phyloP scores from a whole-genome alignment of 441 rosid genomes.

The Pelargonium citronellum region DNA sequence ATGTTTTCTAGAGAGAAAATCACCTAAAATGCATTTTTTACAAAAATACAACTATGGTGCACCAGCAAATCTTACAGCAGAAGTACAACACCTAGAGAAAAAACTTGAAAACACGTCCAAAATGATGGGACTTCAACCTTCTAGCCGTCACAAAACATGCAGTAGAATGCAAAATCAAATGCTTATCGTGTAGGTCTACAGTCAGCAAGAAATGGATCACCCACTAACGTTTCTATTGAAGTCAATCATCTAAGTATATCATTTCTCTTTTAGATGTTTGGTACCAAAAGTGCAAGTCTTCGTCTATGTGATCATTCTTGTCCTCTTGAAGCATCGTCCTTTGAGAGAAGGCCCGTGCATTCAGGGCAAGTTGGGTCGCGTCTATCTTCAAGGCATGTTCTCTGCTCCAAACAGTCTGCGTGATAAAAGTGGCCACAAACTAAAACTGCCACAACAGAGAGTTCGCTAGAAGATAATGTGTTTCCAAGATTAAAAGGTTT shows the following conservation, averaged over 20 bases:
- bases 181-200: neutral
- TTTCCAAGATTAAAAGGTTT: conserved; percentile 37
- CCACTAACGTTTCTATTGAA: conserved; percentile 21
- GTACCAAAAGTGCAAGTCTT: conserved; percentile 10
- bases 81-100: too few species aligned
- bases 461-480: conserved; percentile 31
- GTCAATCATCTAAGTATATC: conserved; percentile 9
- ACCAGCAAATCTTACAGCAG: too few species aligned
- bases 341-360: conserved; percentile 30
- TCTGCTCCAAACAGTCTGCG: conserved; percentile 55
- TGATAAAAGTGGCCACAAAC: conserved; percentile 63
- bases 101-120: too few species aligned
- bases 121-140: too few species aligned
- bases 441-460: conserved; percentile 48
- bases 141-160: too few species aligned
- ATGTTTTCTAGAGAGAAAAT: too few species aligned
- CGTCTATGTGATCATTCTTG: conserved; percentile 25
- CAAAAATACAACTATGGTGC: too few species aligned
- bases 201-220: conserved; percentile 18
- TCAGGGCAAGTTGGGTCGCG: conserved; percentile 48
- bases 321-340: conserved; percentile 22
- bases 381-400: conserved; percentile 36
- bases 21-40: too few species aligned
- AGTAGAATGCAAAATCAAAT: too few species aligned
- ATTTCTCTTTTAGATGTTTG: conserved; percentile 16